Base-by-base conservation (phyloP, 306 rosid genomes). In the Echinosophora koreensis region DNA sequence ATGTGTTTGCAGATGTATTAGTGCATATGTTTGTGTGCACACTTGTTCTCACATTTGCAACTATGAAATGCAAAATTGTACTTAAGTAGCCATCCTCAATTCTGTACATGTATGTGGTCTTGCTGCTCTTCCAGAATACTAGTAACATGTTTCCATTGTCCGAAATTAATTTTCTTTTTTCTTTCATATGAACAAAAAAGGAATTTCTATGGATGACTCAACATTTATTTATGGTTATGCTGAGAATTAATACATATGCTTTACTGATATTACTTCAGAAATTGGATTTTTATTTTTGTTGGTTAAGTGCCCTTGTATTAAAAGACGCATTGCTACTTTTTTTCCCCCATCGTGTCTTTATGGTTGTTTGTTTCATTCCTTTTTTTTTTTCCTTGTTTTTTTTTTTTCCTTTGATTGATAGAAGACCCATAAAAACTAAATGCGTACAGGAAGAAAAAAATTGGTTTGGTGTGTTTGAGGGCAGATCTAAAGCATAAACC, bases 91-190 rank as follows among this genome's bases (percentile, higher is more conserved):
- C 61, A 80, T 66, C 57, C 44, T 4, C 63, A 51, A 42, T 71
- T 64, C 30, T 66, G 77, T 51, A 27, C 13, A 41, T 35, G 44
- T 41, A 9, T 81, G 66, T 37, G 30, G 44, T 81, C 57, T 77
- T 84, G 61, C 73, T 77, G 38, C 56, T 54, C 47, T 60, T 81
- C 57, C 60, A 65, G 64, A 35, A 51, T 47, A 66, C 58, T 70
- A 52, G 13, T 60, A 79, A 35, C 37, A 15, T 16, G 59, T 65
- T 74, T 75, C 35, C 41, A 27, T 22, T 41, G 65, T 56, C 54
- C 8, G 34, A 59, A 16, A 17, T 13, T 41, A 18, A 0, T 60
- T 77, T 66, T 35, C 27, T 55, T 57, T 54, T n/a, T 42, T 3
- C 61, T 72, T 28, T 39, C 67, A 73, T 57, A 56, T 47, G 27